Evolutionary conservation across 139 green algal genomes (phyloP).

Genomic region (Chlamydomonas sp.): DNA sequence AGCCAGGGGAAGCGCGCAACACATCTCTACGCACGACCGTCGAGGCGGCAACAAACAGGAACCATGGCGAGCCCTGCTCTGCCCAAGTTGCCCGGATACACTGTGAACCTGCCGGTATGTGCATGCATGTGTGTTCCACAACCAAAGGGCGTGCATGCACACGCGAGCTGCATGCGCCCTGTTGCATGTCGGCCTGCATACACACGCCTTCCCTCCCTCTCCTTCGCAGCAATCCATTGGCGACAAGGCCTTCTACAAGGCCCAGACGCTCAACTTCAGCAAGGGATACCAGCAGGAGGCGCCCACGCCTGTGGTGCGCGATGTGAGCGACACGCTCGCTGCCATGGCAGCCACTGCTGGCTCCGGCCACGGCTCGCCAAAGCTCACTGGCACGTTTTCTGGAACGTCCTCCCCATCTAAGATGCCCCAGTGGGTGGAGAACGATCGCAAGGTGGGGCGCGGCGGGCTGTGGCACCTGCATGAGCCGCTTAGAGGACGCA

Average conservation of each 20-base stretch:
- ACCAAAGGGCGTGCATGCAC: background rate
- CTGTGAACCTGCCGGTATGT: constrained; percentile 49
- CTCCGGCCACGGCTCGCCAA: background rate
- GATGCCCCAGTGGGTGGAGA: constrained; percentile 69
- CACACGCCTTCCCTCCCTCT: no score
- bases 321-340: constrained; percentile 1
- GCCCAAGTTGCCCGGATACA: constrained; percentile 73
- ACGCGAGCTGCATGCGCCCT: background rate
- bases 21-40: no score
- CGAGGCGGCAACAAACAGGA: no score
- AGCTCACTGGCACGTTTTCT: no score
- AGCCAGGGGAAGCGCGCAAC: no score
- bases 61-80: no score
- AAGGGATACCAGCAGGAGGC: constrained; percentile 64
- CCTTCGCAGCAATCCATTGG: constrained; percentile 33
- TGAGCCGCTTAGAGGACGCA: no score
- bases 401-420: constrained; percentile 20
- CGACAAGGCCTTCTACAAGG: constrained; percentile 44
- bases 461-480: no score
- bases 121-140: background rate
- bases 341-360: background rate
- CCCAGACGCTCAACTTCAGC: constrained; percentile 59
- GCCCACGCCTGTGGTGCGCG: constrained; percentile 24
- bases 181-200: background rate
- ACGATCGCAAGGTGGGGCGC: constrained; percentile 72